These are phyloP conservation scores for Aegilops umbellulata DNA, from an alignment of 176 grass and related monocot species.

Conservation along the genomic window DNA sequence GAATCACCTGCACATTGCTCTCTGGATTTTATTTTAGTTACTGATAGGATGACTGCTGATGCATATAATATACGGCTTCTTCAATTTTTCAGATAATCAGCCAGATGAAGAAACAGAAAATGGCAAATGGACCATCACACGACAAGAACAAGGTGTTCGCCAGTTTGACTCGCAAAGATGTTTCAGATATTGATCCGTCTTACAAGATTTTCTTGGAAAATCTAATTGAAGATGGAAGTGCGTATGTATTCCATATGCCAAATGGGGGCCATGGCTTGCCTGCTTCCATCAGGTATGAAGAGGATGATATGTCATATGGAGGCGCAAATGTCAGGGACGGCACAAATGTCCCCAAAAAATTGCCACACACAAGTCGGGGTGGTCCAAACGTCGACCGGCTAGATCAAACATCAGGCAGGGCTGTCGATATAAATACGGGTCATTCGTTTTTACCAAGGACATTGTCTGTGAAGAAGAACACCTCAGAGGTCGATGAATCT, in stretches of 20 bases:
- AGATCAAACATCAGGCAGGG: constrained; percentile 15
- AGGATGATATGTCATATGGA: not conserved
- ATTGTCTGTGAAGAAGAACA: not conserved
- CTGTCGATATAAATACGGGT: not conserved
- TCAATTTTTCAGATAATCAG: constrained; percentile 16
- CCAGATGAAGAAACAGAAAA: constrained; percentile 21
- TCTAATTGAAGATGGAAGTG: constrained; percentile 17
- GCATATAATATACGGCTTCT: not conserved
- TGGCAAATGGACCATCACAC: not conserved
- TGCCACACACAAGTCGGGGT: not conserved
- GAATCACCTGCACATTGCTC: not conserved
- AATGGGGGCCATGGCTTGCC: constrained; percentile 35
- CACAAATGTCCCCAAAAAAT: not conserved
- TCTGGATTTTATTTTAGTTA: not conserved
- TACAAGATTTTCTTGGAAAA: constrained; percentile 54
- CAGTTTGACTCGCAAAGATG: not conserved
- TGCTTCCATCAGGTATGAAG: constrained; percentile 39
- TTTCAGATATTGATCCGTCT: constrained; percentile 36
- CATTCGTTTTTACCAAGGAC: not conserved
- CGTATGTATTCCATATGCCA: constrained; percentile 28
- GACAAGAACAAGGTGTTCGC: constrained; percentile 19
- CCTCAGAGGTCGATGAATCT: constrained; percentile 30
- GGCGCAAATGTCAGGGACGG: not conserved
- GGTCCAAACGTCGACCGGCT: not conserved
- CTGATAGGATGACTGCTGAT: not conserved